Evolutionary conservation across 352 stramenopile genomes (phyloP), one percentile per base, ranked within the genome.

Genomic region (Pythium sp.): DNA sequence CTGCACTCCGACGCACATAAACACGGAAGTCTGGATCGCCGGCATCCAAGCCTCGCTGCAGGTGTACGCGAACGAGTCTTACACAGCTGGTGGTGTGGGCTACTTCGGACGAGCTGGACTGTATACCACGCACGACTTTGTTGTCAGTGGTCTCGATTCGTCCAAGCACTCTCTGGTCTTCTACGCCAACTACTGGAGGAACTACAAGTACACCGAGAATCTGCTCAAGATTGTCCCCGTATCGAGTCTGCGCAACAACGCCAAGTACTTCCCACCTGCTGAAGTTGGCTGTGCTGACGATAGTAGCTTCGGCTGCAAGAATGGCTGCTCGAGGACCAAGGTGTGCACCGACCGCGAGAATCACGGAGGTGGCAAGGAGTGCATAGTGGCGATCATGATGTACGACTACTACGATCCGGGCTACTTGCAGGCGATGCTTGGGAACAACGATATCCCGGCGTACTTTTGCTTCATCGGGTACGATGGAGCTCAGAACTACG

Each of bases 61-160:
- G 15, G 55, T 78, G 14, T 88, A 85, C 62, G 58, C 72, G 7
- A 87, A 90, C 54, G 78, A 87, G n/a, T 75, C 72, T 12, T 84
- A 76, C 47, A 58, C 54, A 0, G 68, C 62, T 0, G 81, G 81
- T 15, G 68, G 71, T 2, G 34, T 83, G 1, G 76, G 73, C 0
- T 85, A 86, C 65, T 74, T 76, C 2, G 74, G 79, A 2, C 64
- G 72, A 0, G 72, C 76, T 1, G 78, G 80, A 0, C 30, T 88
- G 12, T 89, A 85, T 67, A 87, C 80, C 0, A 77, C 73, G 2
- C 62, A 66, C 22, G 53, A 78, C 26, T 82, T 87, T 22, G 76
- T 84, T 3, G n/a, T 58, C 0, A 56, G 77, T 11, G 41, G 41
- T 30, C 22, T 64, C 43, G 30, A 64, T n/a, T 11, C 38, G 11